phyloP scores from a whole-genome alignment of 2,329 filamentous ascomycete species.

The Neodidymelliopsis sp. region DNA sequence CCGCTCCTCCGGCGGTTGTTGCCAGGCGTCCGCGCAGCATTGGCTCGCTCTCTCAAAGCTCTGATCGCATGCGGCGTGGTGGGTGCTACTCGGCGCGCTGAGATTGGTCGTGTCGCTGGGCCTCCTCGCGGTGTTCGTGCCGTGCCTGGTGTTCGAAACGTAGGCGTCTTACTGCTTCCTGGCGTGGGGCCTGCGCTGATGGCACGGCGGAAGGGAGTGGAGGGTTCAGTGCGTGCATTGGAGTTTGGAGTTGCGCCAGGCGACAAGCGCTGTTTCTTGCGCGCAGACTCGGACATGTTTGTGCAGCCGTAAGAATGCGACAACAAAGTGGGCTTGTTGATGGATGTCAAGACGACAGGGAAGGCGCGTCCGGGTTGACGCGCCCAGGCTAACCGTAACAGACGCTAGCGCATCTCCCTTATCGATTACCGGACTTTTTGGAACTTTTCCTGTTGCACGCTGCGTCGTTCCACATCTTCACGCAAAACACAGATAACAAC shows the following conservation, averaged over 20 bases:
- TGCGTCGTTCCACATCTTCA: slow-evolving; percentile 22
- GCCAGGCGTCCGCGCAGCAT: slow-evolving; percentile 59
- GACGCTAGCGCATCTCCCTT: slow-evolving; percentile 19
- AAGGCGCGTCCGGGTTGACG: slow-evolving; percentile 30
- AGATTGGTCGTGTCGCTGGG: slow-evolving; percentile 42
- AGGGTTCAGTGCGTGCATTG: slow-evolving; percentile 27
- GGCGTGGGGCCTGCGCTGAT: slow-evolving; percentile 45
- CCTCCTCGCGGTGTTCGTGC: slow-evolving; percentile 46
- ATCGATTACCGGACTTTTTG: slow-evolving; percentile 43
- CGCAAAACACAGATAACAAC: slow-evolving; percentile 33
- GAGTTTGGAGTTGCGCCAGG: slow-evolving; percentile 39
- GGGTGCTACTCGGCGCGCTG: slow-evolving; percentile 52
- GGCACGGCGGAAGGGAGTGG: slow-evolving; percentile 47
- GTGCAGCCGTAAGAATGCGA: slow-evolving; percentile 12
- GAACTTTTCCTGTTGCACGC: slow-evolving; percentile 32
- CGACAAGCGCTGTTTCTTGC: slow-evolving; percentile 45
- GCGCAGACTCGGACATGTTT: slow-evolving; percentile 47
- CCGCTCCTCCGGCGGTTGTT: slow-evolving; percentile 58
- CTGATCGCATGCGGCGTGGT: slow-evolving; percentile 64
- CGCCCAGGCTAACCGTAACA: slow-evolving; percentile 18
- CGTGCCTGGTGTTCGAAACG: slow-evolving; percentile 44
- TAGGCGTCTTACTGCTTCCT: slow-evolving; percentile 42
- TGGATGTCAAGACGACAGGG: slow-evolving; percentile 21
- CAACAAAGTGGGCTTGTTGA: slow-evolving; percentile 28
- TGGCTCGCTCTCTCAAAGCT: slow-evolving; percentile 60